phyloP scores from a whole-genome alignment of 768 basidiomycete genomes.

The Boletus barrowsii region DNA sequence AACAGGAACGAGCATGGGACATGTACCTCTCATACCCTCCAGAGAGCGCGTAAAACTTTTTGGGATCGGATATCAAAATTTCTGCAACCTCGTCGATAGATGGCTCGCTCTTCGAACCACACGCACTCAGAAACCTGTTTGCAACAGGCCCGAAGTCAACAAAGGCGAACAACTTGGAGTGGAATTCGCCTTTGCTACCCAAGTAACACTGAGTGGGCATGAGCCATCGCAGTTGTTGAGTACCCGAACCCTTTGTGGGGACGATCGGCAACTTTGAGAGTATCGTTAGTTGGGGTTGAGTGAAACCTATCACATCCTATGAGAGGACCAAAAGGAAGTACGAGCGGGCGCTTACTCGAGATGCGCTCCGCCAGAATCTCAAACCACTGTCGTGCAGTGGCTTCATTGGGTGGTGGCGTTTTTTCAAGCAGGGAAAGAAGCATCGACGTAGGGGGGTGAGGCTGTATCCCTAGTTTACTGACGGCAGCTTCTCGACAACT shows the following conservation, averaged over 20 bases:
- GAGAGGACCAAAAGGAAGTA: neutral
- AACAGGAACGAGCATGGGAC: neutral
- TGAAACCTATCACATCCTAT: slow-evolving; percentile 48
- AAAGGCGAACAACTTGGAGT: slow-evolving; percentile 81
- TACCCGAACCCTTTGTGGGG: slow-evolving; percentile 45
- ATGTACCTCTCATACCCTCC: slow-evolving; percentile 67
- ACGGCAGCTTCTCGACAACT: slow-evolving; percentile 48
- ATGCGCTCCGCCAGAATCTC: slow-evolving; percentile 61
- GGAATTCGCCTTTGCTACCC: slow-evolving; percentile 54
- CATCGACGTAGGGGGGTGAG: slow-evolving; percentile 62
- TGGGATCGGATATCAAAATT: slow-evolving; percentile 66
- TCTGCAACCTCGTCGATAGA: slow-evolving; percentile 78
- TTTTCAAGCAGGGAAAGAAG: slow-evolving; percentile 58
- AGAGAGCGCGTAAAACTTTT: slow-evolving; percentile 66
- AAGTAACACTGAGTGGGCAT: slow-evolving; percentile 71
- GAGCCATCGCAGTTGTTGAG: slow-evolving; percentile 42
- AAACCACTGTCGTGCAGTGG: slow-evolving; percentile 64
- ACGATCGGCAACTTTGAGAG: slow-evolving; percentile 66
- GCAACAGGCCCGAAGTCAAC: slow-evolving; percentile 83
- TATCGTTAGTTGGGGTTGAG: slow-evolving; percentile 47
- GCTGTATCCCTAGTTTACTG: slow-evolving; percentile 62
- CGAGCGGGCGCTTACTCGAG: slow-evolving; percentile 42
- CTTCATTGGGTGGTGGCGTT: slow-evolving; percentile 54
- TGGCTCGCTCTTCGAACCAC: slow-evolving; percentile 86
- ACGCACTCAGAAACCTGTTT: slow-evolving; percentile 80